Evolutionary conservation across 495 filamentous ascomycete species (phyloP), one percentile per base, ranked within the genome.

Genomic region (Haplographium delicatum): DNA sequence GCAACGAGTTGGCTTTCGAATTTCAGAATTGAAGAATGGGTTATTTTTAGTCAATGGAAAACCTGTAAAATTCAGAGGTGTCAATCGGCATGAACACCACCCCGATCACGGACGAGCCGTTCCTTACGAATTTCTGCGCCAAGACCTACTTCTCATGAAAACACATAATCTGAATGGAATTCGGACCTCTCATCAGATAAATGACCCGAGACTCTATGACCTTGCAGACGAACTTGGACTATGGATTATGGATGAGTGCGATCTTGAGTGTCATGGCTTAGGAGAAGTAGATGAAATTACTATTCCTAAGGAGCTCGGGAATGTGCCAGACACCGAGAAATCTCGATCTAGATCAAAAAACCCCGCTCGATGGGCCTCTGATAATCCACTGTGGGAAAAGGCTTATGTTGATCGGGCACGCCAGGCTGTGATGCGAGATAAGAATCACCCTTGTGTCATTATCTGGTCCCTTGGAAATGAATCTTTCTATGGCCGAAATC

Each of bases 401-500:
- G 76, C 83, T 0, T 88, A 88, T 59, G 56, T 88, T n/a, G 85
- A 89, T 62, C 79, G 85, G 2, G 79, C 77, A 15, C 64, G 69
- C 23, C 82, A 86, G 59, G 69, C 86, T 65, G 75, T 88, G 0
- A 70, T 76, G 54, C 72, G 85, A 6, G 83, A 88, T 60, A 84
- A 83, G 60, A 84, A 85, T 56, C 76, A 83, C 43, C 64, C 84
- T 3, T 79, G 69, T 49, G 68, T 89, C 11, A 77, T 88, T 24
- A 78, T 89, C 53, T 89, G 85, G 85, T 80, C 75, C 27, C 70
- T 89, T 1, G 85, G 85, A 0, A 89, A 88, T 46, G 84, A 87
- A 50, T 72, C 84, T 0, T 86, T 83, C 55, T 86, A 84, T 50
- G 85, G 85, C 3, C 68, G 72, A 15, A 88, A 88, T 53, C 79